phyloP scores from a whole-genome alignment of 805 yeast genomes.

The Yamadazyma tumulicola region DNA sequence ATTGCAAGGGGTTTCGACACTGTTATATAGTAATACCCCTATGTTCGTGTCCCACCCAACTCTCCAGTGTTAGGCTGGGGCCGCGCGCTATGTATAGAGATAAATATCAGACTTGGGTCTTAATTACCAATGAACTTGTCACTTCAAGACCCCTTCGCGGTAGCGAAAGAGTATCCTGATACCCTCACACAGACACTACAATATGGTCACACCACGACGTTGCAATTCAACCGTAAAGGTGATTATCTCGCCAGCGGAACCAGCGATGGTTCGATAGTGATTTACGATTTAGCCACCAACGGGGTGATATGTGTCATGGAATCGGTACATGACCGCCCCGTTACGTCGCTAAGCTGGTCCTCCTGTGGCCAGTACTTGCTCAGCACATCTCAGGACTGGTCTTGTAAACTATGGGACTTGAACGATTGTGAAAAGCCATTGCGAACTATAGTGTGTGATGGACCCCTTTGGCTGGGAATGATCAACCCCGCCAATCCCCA shows the following conservation, averaged over 20 bases:
- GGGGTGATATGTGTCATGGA: conserved; percentile 54
- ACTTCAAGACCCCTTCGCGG: conserved; percentile 84
- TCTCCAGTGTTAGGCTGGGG: no score
- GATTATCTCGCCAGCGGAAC: conserved; percentile 84
- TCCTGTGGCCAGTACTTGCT: conserved; percentile 64
- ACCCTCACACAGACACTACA: conserved; percentile 67
- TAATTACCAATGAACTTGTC: conserved; percentile 61
- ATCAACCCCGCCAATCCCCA: conserved; percentile 48
- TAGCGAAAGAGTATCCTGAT: conserved; percentile 90
- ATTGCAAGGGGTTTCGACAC: no score
- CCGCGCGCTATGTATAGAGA: no score
- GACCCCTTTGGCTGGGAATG: conserved; percentile 70
- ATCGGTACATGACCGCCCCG: conserved; percentile 62
- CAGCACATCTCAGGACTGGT: conserved; percentile 80
- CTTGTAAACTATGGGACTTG: conserved; percentile 77
- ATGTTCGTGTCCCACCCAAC: no score
- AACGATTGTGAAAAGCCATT: conserved; percentile 32
- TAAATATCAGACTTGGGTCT: no score
- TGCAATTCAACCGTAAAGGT: conserved; percentile 70
- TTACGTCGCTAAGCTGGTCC: conserved; percentile 78
- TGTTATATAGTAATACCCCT: no score
- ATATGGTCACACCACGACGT: conserved; percentile 62
- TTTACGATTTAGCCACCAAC: conserved; percentile 70
- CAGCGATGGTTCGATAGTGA: conserved; percentile 66
- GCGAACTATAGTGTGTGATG: conserved; percentile 51